A percentile compares a stretch with the other conserved stretches of the same genome.
phyloP scores from a whole-genome alignment of 2,329 filamentous ascomycete genomes.

The Furcasterigmium furcatum region DNA sequence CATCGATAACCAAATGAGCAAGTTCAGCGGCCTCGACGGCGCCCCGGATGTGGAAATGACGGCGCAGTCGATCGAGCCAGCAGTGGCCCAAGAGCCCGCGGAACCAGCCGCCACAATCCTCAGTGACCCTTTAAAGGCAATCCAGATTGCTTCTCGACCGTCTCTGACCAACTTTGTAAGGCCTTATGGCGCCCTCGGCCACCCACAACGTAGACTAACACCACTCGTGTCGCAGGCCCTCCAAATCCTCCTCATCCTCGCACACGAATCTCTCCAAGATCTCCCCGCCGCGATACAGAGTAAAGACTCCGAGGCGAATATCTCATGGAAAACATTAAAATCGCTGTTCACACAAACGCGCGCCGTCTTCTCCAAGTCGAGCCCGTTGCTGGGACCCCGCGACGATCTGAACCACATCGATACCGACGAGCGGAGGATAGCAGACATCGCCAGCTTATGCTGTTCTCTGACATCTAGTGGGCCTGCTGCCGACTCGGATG shows the following conservation, averaged over 20 bases:
- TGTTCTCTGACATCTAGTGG: slow-evolving; percentile 5
- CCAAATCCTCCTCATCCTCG: slow-evolving; percentile 32
- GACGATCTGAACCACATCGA: slow-evolving; percentile 30
- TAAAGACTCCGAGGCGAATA: slow-evolving; percentile 26
- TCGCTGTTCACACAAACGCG: slow-evolving; percentile 27
- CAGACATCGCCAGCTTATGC: slow-evolving; percentile 46
- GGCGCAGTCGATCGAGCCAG: neutral
- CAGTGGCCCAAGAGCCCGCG: slow-evolving; percentile 11
- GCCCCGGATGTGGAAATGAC: slow-evolving; percentile 20
- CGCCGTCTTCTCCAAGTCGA: slow-evolving; percentile 26
- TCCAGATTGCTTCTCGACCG: slow-evolving; percentile 32
- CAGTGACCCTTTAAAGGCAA: slow-evolving; percentile 30
- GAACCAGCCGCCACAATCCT: slow-evolving; percentile 25
- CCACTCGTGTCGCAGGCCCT: slow-evolving; percentile 23
- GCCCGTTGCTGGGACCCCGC: slow-evolving; percentile 25
- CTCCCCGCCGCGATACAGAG: slow-evolving; percentile 27
- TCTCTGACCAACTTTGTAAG: slow-evolving; percentile 38
- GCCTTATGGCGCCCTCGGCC: neutral
- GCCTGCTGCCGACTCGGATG: neutral
- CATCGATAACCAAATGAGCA: slow-evolving; percentile 11
- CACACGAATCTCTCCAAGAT: slow-evolving; percentile 32
- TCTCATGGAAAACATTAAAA: slow-evolving; percentile 25
- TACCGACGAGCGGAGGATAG: slow-evolving; percentile 36
- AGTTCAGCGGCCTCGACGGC: slow-evolving; percentile 20
- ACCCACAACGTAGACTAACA: slow-evolving; percentile 2